phyloP scores from a whole-genome alignment of 1,284 basidiomycete genomes.

The Trametes polyzona region DNA sequence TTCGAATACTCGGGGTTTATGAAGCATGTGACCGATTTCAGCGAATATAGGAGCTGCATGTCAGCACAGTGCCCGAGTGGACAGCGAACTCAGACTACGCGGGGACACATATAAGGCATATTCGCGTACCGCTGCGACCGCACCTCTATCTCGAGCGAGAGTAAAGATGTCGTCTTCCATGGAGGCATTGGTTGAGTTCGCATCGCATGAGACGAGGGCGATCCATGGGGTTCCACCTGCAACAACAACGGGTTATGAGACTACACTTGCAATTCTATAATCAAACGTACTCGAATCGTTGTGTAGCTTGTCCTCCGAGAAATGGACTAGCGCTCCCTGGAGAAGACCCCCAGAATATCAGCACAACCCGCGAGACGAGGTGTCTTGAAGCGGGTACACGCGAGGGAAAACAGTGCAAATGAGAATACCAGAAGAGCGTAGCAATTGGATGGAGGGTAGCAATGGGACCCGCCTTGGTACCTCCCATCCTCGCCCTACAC shows the following conservation, averaged over 20 bases:
- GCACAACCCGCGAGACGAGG: background rate
- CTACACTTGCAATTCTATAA: background rate
- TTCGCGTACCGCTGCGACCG: constrained; percentile 69
- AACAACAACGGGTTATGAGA: background rate
- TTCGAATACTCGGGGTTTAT: constrained; percentile 75
- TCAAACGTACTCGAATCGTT: constrained; percentile 39
- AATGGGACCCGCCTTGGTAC: too few relatives aligned
- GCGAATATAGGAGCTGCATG: constrained; percentile 74
- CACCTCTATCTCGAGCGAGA: constrained; percentile 75
- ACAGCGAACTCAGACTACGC: background rate
- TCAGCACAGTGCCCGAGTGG: background rate
- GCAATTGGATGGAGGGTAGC: too few relatives aligned
- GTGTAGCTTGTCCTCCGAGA: constrained; percentile 57
- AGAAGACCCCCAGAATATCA: background rate
- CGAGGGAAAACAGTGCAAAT: too few relatives aligned
- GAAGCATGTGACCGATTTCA: constrained; percentile 70
- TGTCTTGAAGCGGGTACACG: too few relatives aligned
- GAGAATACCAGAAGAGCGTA: too few relatives aligned
- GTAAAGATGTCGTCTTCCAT: constrained; percentile 77
- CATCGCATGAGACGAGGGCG: constrained; percentile 83
- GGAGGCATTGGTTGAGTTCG: constrained; percentile 67
- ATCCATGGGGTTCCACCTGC: constrained; percentile 85
- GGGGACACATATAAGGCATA: constrained; percentile 2
- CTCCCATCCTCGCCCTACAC: too few relatives aligned
- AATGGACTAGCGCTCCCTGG: constrained; percentile 80